Base-by-base conservation (phyloP, 2,329 filamentous ascomycete genomes). In the Monilinia polystroma region DNA sequence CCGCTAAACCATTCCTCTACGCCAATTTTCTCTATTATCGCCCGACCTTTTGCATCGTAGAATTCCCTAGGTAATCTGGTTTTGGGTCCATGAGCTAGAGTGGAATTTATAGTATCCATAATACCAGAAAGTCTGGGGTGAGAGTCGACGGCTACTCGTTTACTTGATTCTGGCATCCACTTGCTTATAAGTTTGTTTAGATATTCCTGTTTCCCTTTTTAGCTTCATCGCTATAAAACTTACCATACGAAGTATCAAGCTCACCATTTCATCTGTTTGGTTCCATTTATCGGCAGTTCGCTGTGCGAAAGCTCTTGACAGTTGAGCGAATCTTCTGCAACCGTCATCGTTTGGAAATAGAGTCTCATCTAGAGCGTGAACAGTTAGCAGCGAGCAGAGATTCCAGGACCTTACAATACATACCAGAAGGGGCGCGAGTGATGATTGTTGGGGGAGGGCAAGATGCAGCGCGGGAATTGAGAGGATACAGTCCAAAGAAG, bases 1-100 rank as follows among this genome's bases (percentile, higher is more conserved):
- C 95, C 94, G 26, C 85, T 81, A 77, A 90, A 98, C 95, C 95
- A 98, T 79, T 98, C 95, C 74, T 99, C 93, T 0, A 93, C 88
- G 38, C 85, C 87, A 67, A 97, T 87, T 47, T 82, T 82, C 67
- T 90, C 87, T 67, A 95, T 86, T 68, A 93, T 90, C 4, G 83
- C 82, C 60, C 87, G 83, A 4, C 84, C 87, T 74, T 88, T 89
- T 23, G 83, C 76, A 75, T 97, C 92, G 78, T 98, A 98, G 78
- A 99, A 98, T 70, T 93, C 90, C 12, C 83, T 81, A 0, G 95
- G 95, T 3, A 98, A 83, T 56, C 84, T 87, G 0, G 93, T 97
- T 14, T 85, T 84, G 0, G 90, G 86, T 0, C 91, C 92, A 76
- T 98, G 95, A 2, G 93, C 94, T 16, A 90, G 82, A 0, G 92